A percentile compares a stretch with the other conserved stretches of the same genome.
phyloP scores from a whole-genome alignment of 2,329 filamentous ascomycete species.

The Dactylellina drechsleri region DNA sequence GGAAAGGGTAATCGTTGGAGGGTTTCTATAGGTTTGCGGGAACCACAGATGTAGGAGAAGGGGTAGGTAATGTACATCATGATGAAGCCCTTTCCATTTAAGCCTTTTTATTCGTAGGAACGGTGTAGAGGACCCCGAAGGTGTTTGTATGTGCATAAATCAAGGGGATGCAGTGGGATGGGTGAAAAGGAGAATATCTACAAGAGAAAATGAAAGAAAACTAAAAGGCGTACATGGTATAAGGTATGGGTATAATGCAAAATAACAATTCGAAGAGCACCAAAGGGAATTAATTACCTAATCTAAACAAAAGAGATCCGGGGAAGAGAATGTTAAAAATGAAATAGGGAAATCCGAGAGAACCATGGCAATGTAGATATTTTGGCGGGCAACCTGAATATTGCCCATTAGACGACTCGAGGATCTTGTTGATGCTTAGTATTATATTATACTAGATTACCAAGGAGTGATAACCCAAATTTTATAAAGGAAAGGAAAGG shows the following conservation, averaged over 20 bases:
- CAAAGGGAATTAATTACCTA: constrained; percentile 31
- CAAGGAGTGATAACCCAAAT: no score
- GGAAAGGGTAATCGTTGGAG: not conserved
- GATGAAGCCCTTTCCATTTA: constrained; percentile 5
- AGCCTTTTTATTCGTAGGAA: constrained; percentile 10
- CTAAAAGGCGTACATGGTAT: constrained; percentile 45
- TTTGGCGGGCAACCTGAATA: no score
- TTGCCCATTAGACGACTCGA: no score
- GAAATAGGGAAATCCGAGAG: constrained; percentile 22
- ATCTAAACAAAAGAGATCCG: constrained; percentile 46
- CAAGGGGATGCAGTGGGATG: constrained; percentile 6
- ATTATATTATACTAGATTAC: no score
- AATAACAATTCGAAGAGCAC: constrained; percentile 29
- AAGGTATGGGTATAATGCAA: constrained; percentile 53
- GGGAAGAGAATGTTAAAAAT: constrained; percentile 6
- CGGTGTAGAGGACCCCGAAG: constrained; percentile 17
- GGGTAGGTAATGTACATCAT: not conserved
- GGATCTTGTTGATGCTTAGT: no score
- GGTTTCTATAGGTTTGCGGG: not conserved
- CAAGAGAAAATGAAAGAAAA: constrained; percentile 46
- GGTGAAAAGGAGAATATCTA: constrained; percentile 40
- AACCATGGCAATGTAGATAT: constrained; percentile 9
- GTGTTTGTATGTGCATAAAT: constrained; percentile 16
- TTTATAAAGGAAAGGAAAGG: constrained; percentile 18
- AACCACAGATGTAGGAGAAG: not conserved